phyloP scores from a whole-genome alignment of 2,329 filamentous ascomycete species.

The Diaporthe sp. region DNA sequence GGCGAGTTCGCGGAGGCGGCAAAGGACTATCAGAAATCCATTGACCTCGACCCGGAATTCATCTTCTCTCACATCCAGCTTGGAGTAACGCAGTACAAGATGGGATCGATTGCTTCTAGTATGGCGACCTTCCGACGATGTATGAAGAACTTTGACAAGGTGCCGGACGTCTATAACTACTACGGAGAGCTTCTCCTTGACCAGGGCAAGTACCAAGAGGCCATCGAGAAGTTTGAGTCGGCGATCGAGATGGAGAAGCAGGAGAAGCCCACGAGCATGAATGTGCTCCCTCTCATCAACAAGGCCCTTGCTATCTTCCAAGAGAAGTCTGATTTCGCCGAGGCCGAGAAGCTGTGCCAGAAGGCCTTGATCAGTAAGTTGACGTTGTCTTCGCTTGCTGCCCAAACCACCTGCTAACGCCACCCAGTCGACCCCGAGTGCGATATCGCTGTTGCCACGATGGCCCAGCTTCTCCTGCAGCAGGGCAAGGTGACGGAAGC shows the following conservation, averaged over 20 bases:
- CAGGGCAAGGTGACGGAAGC: conserved; percentile 97
- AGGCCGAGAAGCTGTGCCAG: conserved; percentile 95
- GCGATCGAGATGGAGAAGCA: conserved; percentile 99
- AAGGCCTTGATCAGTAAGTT: conserved; percentile 94
- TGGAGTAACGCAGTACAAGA: conserved; percentile 99
- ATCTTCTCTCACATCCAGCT: conserved; percentile 99
- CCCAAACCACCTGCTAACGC: not conserved
- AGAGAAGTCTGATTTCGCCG: conserved; percentile 95
- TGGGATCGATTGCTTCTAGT: conserved; percentile 96
- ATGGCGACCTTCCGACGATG: conserved; percentile 98
- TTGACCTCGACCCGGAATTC: conserved; percentile 93
- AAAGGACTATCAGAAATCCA: conserved; percentile 99
- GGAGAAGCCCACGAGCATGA: conserved; percentile 94
- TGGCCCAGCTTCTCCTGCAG: conserved; percentile 96
- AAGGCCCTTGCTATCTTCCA: conserved; percentile 97
- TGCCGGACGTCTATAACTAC: conserved; percentile 99
- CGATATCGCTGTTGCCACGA: conserved; percentile 97
- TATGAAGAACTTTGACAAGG: conserved; percentile 98
- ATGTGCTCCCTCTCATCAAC: conserved; percentile 97
- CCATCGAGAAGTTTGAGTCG: conserved; percentile 97
- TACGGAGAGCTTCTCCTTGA: conserved; percentile 97
- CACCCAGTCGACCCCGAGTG: conserved; percentile 91
- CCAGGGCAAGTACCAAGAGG: conserved; percentile 94
- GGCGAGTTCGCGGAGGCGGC: conserved; percentile 92
- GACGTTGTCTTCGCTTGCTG: not conserved